These are phyloP conservation scores for Solanum acaule DNA, from an alignment of 257 asterid species.

Conservation along the genomic window DNA sequence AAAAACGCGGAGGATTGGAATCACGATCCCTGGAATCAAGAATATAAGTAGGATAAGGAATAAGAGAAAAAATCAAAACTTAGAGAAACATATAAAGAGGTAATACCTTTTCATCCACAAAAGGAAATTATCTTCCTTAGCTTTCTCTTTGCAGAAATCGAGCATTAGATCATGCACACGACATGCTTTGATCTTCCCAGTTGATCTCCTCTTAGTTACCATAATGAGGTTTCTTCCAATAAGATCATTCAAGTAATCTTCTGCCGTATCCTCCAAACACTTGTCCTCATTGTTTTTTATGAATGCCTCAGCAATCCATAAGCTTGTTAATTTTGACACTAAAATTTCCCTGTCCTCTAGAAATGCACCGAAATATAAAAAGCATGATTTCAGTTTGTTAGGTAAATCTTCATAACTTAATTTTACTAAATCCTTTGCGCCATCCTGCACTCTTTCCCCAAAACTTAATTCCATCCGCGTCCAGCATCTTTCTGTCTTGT, in stretches of 20 bases:
- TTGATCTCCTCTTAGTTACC: background rate
- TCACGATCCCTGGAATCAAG: background rate
- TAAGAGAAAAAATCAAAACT: background rate
- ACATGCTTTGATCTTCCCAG: background rate
- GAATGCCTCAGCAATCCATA: background rate
- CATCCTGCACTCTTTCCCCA: background rate
- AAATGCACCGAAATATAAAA: background rate
- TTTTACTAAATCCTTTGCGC: background rate
- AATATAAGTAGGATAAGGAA: background rate
- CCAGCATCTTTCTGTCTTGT: background rate
- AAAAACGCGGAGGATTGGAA: background rate
- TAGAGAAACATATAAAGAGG: background rate
- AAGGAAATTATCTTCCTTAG: background rate
- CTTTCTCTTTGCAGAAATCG: background rate
- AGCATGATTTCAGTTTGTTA: constrained; percentile 6
- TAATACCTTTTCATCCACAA: background rate
- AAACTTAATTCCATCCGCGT: background rate
- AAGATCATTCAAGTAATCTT: background rate
- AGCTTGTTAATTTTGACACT: background rate
- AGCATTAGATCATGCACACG: background rate
- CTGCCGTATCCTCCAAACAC: background rate
- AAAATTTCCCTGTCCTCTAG: background rate
- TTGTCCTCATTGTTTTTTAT: background rate
- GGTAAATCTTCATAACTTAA: constrained; percentile 24
- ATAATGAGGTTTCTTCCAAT: background rate